These are phyloP conservation scores for Arctium minus DNA, from an alignment of 129 eudicot species.

Conservation along the genomic window DNA sequence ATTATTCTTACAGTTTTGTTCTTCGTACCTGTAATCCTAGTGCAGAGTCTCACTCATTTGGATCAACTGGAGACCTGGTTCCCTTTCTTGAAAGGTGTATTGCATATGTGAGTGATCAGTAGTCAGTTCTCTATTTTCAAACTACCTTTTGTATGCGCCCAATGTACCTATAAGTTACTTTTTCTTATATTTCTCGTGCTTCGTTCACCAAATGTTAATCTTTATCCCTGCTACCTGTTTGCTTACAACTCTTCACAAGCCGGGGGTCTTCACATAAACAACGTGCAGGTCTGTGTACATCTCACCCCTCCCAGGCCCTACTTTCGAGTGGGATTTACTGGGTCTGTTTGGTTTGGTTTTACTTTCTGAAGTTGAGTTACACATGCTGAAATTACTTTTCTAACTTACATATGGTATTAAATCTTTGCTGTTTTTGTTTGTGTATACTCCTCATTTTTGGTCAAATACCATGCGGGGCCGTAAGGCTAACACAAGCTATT, in stretches of 20 bases:
- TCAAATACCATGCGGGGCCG: not conserved
- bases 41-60: conserved; percentile 83
- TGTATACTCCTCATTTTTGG: not conserved
- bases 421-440: not conserved
- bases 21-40: conserved; percentile 72
- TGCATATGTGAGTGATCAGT: conserved; percentile 51
- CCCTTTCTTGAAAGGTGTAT: conserved; percentile 64
- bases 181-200: not conserved
- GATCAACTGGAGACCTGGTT: conserved; percentile 67
- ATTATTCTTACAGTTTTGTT: conserved; percentile 55
- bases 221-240: not conserved
- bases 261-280: not conserved
- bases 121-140: not conserved
- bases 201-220: not conserved
- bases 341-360: not conserved
- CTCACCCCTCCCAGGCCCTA: not conserved
- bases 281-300: not conserved
- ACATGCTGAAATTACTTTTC: not conserved
- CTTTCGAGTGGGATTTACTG: not conserved
- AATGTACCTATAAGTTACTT: not conserved
- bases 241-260: not conserved
- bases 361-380: not conserved
- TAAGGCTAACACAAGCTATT: conserved; percentile 18
- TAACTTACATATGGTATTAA: conserved; percentile 6
- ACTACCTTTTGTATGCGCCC: not conserved